These are phyloP conservation scores for Inonotus hispidus DNA, from an alignment of 1,284 basidiomycete genomes.

Conservation along the genomic window DNA sequence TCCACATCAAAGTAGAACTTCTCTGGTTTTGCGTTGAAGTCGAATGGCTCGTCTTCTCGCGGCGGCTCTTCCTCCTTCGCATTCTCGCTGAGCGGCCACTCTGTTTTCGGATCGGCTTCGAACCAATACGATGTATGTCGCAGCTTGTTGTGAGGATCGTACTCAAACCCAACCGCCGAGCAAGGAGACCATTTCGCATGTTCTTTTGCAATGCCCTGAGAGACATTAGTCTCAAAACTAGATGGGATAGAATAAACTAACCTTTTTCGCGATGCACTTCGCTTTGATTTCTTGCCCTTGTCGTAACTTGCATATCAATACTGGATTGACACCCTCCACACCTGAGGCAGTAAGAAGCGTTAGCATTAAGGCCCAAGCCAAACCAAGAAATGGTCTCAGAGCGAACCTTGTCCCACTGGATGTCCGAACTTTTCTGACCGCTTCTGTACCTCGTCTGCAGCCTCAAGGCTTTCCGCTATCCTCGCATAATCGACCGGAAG, in stretches of 20 bases:
- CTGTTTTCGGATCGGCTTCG: constrained; percentile 71
- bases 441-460: constrained; percentile 67
- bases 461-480: constrained; percentile 29
- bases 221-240: constrained; percentile 7
- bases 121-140: constrained; percentile 97
- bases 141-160: constrained; percentile 97
- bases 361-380: not conserved
- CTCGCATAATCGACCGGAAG: constrained; percentile 31
- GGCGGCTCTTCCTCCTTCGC: constrained; percentile 78
- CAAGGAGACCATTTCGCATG: constrained; percentile 99
- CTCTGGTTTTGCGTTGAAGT: constrained; percentile 80
- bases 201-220: constrained; percentile 93
- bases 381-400: not conserved
- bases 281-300: constrained; percentile 91
- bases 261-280: constrained; percentile 91
- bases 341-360: constrained; percentile 33
- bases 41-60: constrained; percentile 76
- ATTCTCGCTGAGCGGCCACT: constrained; percentile 84
- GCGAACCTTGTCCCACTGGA: constrained; percentile 77
- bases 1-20: constrained; percentile 93
- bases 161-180: constrained; percentile 94
- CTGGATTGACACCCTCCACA: constrained; percentile 57
- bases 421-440: constrained; percentile 76
- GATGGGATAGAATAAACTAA: constrained; percentile 26
- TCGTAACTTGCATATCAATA: constrained; percentile 88